Percentiles rank a stretch among this genome's conserved stretches.
Evolutionary conservation across 306 rosid genomes (phyloP).

Genomic region (Fragaria vesca): DNA sequence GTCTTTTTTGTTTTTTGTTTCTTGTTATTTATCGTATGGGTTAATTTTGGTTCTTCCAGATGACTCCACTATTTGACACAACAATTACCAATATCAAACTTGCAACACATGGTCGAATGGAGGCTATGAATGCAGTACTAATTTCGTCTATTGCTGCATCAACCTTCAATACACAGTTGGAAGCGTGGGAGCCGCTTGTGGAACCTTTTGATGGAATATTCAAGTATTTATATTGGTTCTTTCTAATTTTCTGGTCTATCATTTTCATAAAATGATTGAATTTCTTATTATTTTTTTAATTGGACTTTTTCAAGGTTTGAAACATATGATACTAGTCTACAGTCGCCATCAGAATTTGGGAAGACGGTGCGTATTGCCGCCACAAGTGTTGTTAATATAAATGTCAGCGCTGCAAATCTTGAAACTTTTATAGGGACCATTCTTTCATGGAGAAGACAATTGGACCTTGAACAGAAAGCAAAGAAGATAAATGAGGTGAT

Average conservation of each 20-base stretch:
- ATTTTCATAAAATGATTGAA: not conserved
- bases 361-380: conserved; percentile 87
- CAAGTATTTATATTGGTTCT: conserved; percentile 52
- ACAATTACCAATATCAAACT: conserved; percentile 88
- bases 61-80: conserved; percentile 85
- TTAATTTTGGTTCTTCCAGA: conserved; percentile 50
- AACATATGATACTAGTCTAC: conserved; percentile 64
- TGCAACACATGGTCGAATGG: conserved; percentile 87
- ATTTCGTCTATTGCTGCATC: conserved; percentile 95
- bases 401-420: conserved; percentile 86
- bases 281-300: conserved; percentile 17
- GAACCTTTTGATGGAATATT: conserved; percentile 99
- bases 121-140: conserved; percentile 89
- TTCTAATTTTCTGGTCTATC: conserved; percentile 8
- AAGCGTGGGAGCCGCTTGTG: conserved; percentile 97
- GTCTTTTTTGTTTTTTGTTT: not conserved
- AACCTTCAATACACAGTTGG: conserved; percentile 88
- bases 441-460: conserved; percentile 85
- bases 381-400: conserved; percentile 76
- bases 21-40: not conserved
- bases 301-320: conserved; percentile 67
- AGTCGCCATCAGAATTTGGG: conserved; percentile 62
- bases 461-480: conserved; percentile 85
- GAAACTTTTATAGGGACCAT: conserved; percentile 69
- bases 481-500: conserved; percentile 62